Base-by-base conservation (phyloP, 164 flowering plant species). In the Chimonanthus praecox region DNA sequence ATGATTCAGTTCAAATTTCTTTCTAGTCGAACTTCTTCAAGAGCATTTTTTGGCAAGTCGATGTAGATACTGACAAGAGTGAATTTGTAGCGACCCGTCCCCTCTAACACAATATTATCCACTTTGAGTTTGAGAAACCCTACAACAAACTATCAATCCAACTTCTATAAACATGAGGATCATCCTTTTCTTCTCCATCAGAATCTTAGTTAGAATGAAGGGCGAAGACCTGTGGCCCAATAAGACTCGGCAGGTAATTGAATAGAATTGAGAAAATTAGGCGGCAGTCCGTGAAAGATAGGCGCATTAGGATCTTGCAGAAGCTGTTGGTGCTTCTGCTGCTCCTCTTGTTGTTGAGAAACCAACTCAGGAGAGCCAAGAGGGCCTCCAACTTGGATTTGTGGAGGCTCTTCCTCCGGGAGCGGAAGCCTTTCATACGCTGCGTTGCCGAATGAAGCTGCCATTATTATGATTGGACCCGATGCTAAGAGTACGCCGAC, bases 361-460 rank as follows among this genome's bases (percentile, higher is more conserved):
- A 18, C 82, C 73, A 77, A 69, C 45, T 84, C 85, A 0, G 87
- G 85, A 7, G 88, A 85, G 1, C 79, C 88, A 4, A 83, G 51
- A 3, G 80, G 67, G 4, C 85, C 85, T 11, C 80, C 68, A 74
- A 89, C 70, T 50, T 11, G 85, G 54, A 78, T 58, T 6, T 67
- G 81, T 8, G 71, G 54, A 20, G 81, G 68, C 7, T 72, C 16
- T 2, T 85, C 94, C 5, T 92, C 97, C 70, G 89, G 97, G 45
- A 94, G 63, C 0, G 98, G 98, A 3, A 94, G 84, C 82, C 98
- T 72, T 78, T 93, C 98, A 43, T 94, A 94, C 0, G 97, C 94
- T 0, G 97, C 98, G 78, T 94, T 94, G 4, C 97, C 92, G 67
- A 93, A 93, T 0, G 98, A 91, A 2, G 98, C 94, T 0, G 98